Evolutionary conservation across 352 stramenopile genomes (phyloP), one percentile per base, ranked within the genome.

Genomic region (Achlya hypogyna): DNA sequence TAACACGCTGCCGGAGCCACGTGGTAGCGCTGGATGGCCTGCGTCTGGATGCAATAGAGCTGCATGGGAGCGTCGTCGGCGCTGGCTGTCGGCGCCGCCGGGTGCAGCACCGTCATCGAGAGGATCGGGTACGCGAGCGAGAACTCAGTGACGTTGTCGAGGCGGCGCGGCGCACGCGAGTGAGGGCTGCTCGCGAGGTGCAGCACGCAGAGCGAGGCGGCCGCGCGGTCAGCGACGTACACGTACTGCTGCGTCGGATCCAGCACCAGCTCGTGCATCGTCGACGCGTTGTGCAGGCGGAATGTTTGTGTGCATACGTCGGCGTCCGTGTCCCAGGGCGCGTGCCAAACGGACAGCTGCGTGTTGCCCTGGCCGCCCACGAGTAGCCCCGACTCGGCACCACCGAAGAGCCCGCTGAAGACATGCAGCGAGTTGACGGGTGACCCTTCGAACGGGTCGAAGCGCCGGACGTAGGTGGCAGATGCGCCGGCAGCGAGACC

Each of bases 121-220:
- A 93, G 70, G 23, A 93, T 78, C 12, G 85, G 85, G 62, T 89
- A 89, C 18, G 80, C 83, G 22, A 93, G 63, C 49, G 77, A 72
- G 54, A 93, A 93, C 63, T 93, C 85, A 12, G 82, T 91, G 22
- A 91, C 76, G 54, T 91, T 91, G 70, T 93, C 80, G 35, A 93
- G 87, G 20, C 72, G 76, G 27, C 81, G 77, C 12, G 77, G 71
- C 40, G 71, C 74, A 31, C 74, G 71, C 14, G 65, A 31, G 31
- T 77, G 79, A 23, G 65, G 49, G 32, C 74, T 80, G 25, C 62
- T 49, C 2, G 73, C 73, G 31, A 93, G 68, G 45, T 93, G 85
- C 14, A 93, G 74, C 4, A 84, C 78, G 64, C 86, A 90, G 28
- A 93, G 69, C 34, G 86, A 43, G 25, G 85, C 78, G 9, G 78